Evolutionary conservation across 2,329 filamentous ascomycete species (phyloP).

Genomic region (Neonectria sp.): DNA sequence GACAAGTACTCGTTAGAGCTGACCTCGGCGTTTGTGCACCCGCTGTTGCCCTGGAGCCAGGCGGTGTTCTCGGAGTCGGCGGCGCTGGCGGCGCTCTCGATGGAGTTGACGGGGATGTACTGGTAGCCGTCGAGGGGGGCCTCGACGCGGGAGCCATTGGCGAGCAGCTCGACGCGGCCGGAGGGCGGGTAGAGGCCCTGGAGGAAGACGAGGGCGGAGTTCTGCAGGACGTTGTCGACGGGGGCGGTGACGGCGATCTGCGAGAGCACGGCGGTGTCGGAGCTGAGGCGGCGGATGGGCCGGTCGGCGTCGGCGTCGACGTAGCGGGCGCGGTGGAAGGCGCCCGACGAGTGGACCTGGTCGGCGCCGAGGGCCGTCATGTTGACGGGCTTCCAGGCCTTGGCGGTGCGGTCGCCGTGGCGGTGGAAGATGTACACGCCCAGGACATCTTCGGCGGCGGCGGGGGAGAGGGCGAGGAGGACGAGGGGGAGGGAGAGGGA

Average conservation of each 20-base stretch:
- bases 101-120: conserved; percentile 80
- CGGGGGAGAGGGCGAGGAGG: conserved; percentile 54
- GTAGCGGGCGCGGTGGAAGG: conserved; percentile 84
- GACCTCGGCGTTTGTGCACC: conserved; percentile 68
- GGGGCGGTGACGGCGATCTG: conserved; percentile 84
- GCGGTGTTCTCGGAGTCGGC: conserved; percentile 69
- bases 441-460: conserved; percentile 76
- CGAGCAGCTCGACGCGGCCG: conserved; percentile 73
- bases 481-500: conserved; percentile 59
- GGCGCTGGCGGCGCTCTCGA: conserved; percentile 68
- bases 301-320: conserved; percentile 71
- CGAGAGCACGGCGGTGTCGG: conserved; percentile 75
- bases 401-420: conserved; percentile 90
- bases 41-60: conserved; percentile 73
- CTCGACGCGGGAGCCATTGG: conserved; percentile 77
- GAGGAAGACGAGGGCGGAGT: conserved; percentile 84
- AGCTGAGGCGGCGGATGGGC: conserved; percentile 77
- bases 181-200: conserved; percentile 91
- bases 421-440: conserved; percentile 91
- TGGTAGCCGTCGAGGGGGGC: conserved; percentile 86
- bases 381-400: conserved; percentile 78
- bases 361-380: conserved; percentile 86
- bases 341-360: conserved; percentile 80
- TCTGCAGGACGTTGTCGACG: conserved; percentile 82
- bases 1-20: conserved; percentile 70